phyloP scores from a whole-genome alignment of 169 alveolate species.

The Cryptosporidium baileyi region DNA sequence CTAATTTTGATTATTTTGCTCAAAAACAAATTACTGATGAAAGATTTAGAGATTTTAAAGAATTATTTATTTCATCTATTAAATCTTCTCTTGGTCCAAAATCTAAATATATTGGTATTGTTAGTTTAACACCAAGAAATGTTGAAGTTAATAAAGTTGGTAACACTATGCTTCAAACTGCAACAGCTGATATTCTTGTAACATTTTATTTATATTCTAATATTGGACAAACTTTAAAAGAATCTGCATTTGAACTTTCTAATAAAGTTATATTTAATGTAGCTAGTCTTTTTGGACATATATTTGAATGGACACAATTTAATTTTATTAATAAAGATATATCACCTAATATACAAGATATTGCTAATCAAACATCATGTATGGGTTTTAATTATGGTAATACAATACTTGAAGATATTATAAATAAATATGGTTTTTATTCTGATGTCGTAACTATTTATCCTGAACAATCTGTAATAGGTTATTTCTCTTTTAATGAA shows the following conservation, averaged over 20 bases:
- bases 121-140: slow-evolving; percentile 33
- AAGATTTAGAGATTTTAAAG: slow-evolving; percentile 17
- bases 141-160: slow-evolving; percentile 34
- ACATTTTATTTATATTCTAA: slow-evolving; percentile 35
- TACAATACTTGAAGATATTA: slow-evolving; percentile 1
- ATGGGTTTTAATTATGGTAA: neutral
- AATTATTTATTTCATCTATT: slow-evolving; percentile 22
- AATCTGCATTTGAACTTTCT: slow-evolving; percentile 13
- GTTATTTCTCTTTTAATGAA: slow-evolving; percentile 43
- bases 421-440: slow-evolving; percentile 17
- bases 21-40: slow-evolving; percentile 55
- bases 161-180: slow-evolving; percentile 19
- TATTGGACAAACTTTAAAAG: neutral
- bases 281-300: slow-evolving; percentile 37
- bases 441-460: slow-evolving; percentile 20
- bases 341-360: slow-evolving; percentile 11
- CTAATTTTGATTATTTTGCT: slow-evolving; percentile 39
- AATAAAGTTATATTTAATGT: slow-evolving; percentile 31
- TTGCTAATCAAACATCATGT: slow-evolving; percentile 20
- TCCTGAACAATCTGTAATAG: slow-evolving; percentile 16
- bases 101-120: neutral
- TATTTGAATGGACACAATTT: slow-evolving; percentile 45
- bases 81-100: slow-evolving; percentile 21
- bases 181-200: slow-evolving; percentile 37
- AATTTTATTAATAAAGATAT: slow-evolving; percentile 7